phyloP scores from a whole-genome alignment of 768 basidiomycete genomes.

The Tylopilus sp. region DNA sequence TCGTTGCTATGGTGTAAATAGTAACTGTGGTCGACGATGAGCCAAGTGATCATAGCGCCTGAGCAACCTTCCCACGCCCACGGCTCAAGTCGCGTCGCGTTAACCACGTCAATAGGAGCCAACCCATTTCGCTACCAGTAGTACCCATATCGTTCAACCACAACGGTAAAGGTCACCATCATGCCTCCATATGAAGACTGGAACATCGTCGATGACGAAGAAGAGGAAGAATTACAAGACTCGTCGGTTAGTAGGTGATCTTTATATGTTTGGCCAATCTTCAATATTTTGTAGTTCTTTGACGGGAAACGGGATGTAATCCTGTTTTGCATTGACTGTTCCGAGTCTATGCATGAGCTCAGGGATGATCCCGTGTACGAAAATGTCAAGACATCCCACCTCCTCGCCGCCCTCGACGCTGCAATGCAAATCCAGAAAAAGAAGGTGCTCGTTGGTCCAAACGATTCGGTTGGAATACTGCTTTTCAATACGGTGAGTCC shows the following conservation, averaged over 20 bases:
- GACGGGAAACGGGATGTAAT: conserved; percentile 83
- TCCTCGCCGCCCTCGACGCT: conserved; percentile 76
- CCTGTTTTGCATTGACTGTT: conserved; percentile 95
- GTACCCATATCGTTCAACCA: no score
- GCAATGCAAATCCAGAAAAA: conserved; percentile 86
- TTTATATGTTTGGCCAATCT: conserved; percentile 10
- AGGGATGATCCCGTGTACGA: conserved; percentile 63
- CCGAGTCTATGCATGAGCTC: conserved; percentile 80
- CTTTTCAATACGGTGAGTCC: conserved; percentile 86
- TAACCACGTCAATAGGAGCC: no score
- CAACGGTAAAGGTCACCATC: background rate
- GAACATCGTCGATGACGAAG: conserved; percentile 76
- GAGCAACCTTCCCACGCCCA: no score
- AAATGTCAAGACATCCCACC: conserved; percentile 69
- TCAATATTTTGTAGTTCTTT: conserved; percentile 43
- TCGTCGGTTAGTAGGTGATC: conserved; percentile 42
- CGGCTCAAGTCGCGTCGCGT: no score
- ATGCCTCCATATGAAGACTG: conserved; percentile 80
- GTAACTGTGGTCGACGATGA: no score
- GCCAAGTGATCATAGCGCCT: no score
- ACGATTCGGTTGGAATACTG: conserved; percentile 85
- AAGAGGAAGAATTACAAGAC: conserved; percentile 80
- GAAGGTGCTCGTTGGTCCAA: conserved; percentile 86
- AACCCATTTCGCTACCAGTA: no score
- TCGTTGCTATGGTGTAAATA: no score